These are phyloP conservation scores for Sicyos edulis DNA, from an alignment of 306 rosid genomes.

Conservation along the genomic window DNA sequence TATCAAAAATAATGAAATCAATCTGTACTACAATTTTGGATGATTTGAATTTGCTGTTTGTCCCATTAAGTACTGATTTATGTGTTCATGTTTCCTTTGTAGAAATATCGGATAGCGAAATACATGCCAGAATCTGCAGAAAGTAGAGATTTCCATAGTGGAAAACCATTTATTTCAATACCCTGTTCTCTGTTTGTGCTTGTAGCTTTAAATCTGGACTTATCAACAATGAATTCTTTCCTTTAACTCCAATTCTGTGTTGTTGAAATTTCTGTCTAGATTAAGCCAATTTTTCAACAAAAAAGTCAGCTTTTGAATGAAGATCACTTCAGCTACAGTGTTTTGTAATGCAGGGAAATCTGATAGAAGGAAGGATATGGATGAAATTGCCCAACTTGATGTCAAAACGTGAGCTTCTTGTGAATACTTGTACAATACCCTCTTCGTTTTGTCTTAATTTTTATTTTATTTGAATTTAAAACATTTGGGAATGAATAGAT, in stretches of 20 bases:
- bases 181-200: conserved; percentile 10
- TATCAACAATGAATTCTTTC: neutral
- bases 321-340: neutral
- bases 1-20: conserved; percentile 4
- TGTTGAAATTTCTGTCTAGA: neutral
- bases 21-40: neutral
- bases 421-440: no score
- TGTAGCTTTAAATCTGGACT: neutral
- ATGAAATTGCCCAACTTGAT: conserved; percentile 44
- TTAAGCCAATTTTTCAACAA: neutral
- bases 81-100: neutral
- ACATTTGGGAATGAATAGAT: no score
- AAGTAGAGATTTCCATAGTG: conserved; percentile 39
- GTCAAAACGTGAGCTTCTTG: conserved; percentile 46
- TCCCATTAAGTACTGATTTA: neutral
- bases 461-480: no score
- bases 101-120: conserved; percentile 88
- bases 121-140: conserved; percentile 64
- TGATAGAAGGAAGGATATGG: conserved; percentile 41
- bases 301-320: neutral
- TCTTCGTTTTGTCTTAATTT: no score
- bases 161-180: neutral
- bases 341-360: conserved; percentile 55
- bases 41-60: neutral
- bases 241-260: neutral